Evolutionary conservation across 2,329 filamentous ascomycete genomes (phyloP), one percentile per base, ranked within the genome.

Genomic region (Cytospora leucostoma): DNA sequence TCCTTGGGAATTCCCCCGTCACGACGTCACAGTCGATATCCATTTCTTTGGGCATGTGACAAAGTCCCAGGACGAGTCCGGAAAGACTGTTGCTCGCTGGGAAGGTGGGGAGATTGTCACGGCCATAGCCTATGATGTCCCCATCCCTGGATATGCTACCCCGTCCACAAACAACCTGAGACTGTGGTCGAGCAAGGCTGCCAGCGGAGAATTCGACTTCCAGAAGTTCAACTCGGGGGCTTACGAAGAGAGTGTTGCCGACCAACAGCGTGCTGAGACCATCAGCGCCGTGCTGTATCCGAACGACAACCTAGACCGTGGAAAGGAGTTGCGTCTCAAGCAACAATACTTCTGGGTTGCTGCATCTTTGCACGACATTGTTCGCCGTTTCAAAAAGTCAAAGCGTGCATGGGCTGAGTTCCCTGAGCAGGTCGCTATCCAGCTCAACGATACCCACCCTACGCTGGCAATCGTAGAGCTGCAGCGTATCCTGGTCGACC

Each of bases 271-370:
- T 63, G 95, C 95, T n/a, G 95, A 99, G 81, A 98, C 94, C 61
- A 99, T 99, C 79, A 97, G 93, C 59, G 94, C 94, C 37, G 95
- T 99, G 15, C 80, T 99, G 52, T 99, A 99, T 74, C 95, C 95
- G 65, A 99, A 99, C 73, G 94, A 98, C 78, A 98, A 97, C 77
- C 85, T 99, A 52, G 94, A 98, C 69, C 87, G 93, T 68, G 95
- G 95, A 67, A 99, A 99, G 78, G 95, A 99, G 81, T 87, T 99
- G 67, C 92, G 95, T 60, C 79, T 99, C 76, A 99, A 99, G 85
- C 95, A 99, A 77, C 95, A 99, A 77, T 99, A 99, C 83, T 99
- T 99, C 80, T 99, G 95, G 95, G 96, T 97, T 73, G 93, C 95
- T 59, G 95, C 95, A 17, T 99, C 95, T 17, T 84, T 99, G 4